A percentile compares a stretch with the other conserved stretches of the same genome.
These are phyloP conservation scores for Trichoderma brevicompactum DNA, from an alignment of 2,329 filamentous ascomycete genomes.

Conservation along the genomic window DNA sequence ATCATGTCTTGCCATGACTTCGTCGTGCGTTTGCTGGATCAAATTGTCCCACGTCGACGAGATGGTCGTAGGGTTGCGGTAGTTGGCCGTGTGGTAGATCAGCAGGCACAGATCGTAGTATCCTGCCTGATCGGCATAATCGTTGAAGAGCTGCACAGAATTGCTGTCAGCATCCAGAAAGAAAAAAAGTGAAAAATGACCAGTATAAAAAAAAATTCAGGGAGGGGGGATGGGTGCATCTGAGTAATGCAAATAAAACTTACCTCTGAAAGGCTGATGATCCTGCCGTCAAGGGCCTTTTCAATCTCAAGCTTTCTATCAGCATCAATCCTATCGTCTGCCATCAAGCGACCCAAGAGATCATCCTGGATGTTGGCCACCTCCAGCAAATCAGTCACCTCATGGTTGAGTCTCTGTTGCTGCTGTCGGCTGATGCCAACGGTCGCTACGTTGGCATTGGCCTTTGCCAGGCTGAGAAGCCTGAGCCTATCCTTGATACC, in stretches of 20 bases:
- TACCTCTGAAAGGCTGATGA: constrained; percentile 77
- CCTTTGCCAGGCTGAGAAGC: constrained; percentile 87
- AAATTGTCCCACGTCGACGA: constrained; percentile 82
- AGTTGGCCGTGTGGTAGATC: constrained; percentile 90
- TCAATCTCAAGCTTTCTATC: constrained; percentile 69
- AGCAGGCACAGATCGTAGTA: constrained; percentile 94
- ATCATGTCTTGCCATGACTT: constrained; percentile 51
- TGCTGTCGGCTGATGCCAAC: constrained; percentile 76
- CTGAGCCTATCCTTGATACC: constrained; percentile 84
- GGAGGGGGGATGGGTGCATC: background rate
- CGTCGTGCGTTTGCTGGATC: constrained; percentile 71
- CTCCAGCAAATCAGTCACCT: constrained; percentile 84
- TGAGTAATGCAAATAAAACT: constrained; percentile 39
- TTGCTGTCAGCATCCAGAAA: constrained; percentile 31
- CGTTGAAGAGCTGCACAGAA: constrained; percentile 76
- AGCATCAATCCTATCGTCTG: constrained; percentile 69
- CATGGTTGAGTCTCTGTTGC: constrained; percentile 82
- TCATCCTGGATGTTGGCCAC: constrained; percentile 96
- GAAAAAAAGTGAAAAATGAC: background rate
- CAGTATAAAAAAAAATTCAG: background rate
- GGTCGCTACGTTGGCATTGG: constrained; percentile 85
- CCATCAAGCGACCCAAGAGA: constrained; percentile 74
- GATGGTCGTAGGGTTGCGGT: constrained; percentile 86
- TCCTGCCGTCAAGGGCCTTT: constrained; percentile 72
- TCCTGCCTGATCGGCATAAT: constrained; percentile 84